These are phyloP conservation scores for Hypoxylon sp. DNA, from an alignment of 2,329 filamentous ascomycete species.

Conservation along the genomic window DNA sequence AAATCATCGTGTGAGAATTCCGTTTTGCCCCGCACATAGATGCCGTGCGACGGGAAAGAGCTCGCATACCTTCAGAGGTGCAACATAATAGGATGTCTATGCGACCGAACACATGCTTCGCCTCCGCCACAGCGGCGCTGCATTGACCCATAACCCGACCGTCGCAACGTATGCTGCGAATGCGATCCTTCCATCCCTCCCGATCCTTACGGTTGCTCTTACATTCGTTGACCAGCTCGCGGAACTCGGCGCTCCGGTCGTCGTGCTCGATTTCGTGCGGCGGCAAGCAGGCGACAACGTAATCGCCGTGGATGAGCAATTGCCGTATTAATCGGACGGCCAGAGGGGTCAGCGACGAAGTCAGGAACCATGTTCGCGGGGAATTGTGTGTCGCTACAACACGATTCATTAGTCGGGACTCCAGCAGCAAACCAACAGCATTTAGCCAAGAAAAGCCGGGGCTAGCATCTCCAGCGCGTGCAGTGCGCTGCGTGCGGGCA, in stretches of 20 bases:
- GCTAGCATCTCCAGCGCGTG: conserved; percentile 32
- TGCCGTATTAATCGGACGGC: conserved; percentile 84
- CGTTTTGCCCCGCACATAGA: conserved; percentile 23
- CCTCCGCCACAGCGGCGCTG: conserved; percentile 87
- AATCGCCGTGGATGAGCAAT: conserved; percentile 91
- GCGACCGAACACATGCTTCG: conserved; percentile 83
- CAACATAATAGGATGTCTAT: conserved; percentile 93
- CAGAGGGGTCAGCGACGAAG: conserved; percentile 85
- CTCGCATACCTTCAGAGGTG: conserved; percentile 78
- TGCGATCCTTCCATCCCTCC: conserved; percentile 84
- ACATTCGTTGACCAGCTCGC: conserved; percentile 79
- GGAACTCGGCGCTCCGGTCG: conserved; percentile 81
- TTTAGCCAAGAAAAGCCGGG: conserved; percentile 35
- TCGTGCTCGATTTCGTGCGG: conserved; percentile 83
- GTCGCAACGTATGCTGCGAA: conserved; percentile 75
- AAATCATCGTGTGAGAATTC: conserved; percentile 38
- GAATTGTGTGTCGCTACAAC: conserved; percentile 73
- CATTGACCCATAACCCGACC: conserved; percentile 76
- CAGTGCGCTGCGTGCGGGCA: neutral
- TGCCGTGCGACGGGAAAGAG: conserved; percentile 11
- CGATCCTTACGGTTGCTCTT: conserved; percentile 72
- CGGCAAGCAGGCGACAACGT: conserved; percentile 85
- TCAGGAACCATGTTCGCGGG: conserved; percentile 93
- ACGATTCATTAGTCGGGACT: conserved; percentile 53
- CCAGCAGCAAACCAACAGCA: conserved; percentile 36